Conservation (phyloP, 1,284 basidiomycete species). For the Kalmanozyma brasiliensis region DNA sequence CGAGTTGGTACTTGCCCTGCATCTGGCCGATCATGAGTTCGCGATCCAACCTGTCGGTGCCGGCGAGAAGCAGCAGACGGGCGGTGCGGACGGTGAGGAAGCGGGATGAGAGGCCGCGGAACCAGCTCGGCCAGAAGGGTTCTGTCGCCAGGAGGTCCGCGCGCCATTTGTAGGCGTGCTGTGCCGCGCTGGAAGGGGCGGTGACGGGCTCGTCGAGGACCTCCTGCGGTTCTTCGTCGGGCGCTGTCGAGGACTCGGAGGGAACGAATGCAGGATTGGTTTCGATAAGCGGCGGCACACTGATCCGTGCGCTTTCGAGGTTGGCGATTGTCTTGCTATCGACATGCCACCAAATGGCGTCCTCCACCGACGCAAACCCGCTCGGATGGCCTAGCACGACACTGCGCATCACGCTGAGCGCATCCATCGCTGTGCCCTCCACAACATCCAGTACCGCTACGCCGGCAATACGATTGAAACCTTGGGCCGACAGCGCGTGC, state of each 20-base stretch:
- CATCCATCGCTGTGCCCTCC: conserved; percentile 94
- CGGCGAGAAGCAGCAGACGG: conserved; percentile 87
- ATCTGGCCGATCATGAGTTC: conserved; percentile 98
- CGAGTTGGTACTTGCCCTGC: conserved; percentile 88
- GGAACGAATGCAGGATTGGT: conserved; percentile 25
- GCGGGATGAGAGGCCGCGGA: conserved; percentile 79
- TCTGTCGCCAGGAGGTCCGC: conserved; percentile 85
- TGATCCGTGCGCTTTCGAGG: conserved; percentile 60
- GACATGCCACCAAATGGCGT: conserved; percentile 94
- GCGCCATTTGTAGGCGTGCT: conserved; percentile 74
- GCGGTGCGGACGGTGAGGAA: conserved; percentile 84
- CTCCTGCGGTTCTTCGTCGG: conserved; percentile 29
- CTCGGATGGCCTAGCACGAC: conserved; percentile 86
- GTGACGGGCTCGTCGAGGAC: conserved; percentile 4
- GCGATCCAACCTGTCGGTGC: conserved; percentile 89
- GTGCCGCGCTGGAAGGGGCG: background rate
- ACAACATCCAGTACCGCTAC: conserved; percentile 94
- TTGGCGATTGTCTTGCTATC: conserved; percentile 63
- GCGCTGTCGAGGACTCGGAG: background rate
- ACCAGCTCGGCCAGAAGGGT: conserved; percentile 95
- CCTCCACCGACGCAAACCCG: conserved; percentile 82
- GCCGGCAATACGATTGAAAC: conserved; percentile 73
- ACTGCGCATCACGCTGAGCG: conserved; percentile 87
- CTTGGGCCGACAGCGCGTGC: conserved; percentile 35
- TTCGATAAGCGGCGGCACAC: conserved; percentile 60